Evolutionary conservation across 352 stramenopile species (phyloP), one percentile per base, ranked within the genome.

Genomic region (Globisporangium irregulare): DNA sequence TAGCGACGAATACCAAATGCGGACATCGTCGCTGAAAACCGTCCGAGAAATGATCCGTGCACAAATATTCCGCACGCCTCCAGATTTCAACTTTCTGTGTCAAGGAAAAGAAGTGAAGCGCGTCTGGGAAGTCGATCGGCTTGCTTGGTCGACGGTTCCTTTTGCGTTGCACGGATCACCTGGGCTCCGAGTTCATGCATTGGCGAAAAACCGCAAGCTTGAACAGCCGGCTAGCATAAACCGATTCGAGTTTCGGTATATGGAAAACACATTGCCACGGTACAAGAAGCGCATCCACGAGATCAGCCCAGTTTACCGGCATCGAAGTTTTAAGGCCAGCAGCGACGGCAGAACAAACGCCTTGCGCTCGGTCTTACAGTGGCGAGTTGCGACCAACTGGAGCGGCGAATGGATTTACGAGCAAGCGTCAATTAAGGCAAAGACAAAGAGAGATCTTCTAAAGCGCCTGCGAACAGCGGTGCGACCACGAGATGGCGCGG

Each of bases 331-430:
- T 55, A 68, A 51, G 29, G 14, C 80, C 15, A 56, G 62, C 18
- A 70, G 67, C 70, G 73, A 67, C 73, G 32, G 46, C 15, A 51
- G 64, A 22, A 61, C 62, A 69, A 74, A 86, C 29, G 54, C 66
- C 7, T 70, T 88, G 0, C 63, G 70, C 5, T 60, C 70, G 3
- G 22, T 62, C 29, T 63, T 84, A 27, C 66, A 77, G 41, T 91
- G 82, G 82, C 69, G 63, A 48, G 73, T 91, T 38, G 78, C 70
- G 4, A 77, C 75, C 22, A 87, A 82, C 14, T 91, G 82, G 80
- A 86, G 80, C 50, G 82, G 82, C 8, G 80, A 89, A 57, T 91
- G 82, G 82, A 60, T 88, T 9, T 89, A 84, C 36, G 69, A 77
- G 7, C 82, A 91, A 56, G 41, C 62, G 12, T 67, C 58, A n/a